Evolutionary conservation across 129 eudicot genomes (phyloP).

Genomic region (Arctium minus): DNA sequence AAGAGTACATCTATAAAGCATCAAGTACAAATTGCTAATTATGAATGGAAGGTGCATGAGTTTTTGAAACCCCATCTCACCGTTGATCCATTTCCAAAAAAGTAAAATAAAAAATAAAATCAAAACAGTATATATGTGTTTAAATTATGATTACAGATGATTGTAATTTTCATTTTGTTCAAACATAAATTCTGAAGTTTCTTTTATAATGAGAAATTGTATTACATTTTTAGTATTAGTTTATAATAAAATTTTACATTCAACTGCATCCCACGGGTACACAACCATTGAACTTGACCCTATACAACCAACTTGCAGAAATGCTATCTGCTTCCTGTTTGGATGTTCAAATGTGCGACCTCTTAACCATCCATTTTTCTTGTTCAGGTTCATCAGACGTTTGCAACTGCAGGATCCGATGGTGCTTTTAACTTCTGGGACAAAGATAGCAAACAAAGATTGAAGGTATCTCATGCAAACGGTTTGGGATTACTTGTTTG

Average conservation of each 20-base stretch:
- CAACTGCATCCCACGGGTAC: too few relatives aligned
- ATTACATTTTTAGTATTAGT: neutral
- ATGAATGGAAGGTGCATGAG: neutral
- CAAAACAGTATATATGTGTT: neutral
- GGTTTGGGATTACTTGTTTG: neutral
- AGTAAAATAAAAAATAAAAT: too few relatives aligned
- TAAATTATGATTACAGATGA: neutral
- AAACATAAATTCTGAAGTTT: neutral
- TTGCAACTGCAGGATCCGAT: slow-evolving; percentile 98
- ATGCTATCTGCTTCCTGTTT: neutral
- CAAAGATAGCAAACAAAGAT: slow-evolving; percentile 95
- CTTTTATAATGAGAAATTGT: neutral
- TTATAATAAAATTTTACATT: neutral
- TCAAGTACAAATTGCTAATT: neutral
- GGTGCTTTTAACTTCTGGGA: slow-evolving; percentile 96
- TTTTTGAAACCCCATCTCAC: too few relatives aligned
- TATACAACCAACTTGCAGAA: neutral
- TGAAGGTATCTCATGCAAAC: slow-evolving; percentile 50
- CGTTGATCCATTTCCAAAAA: too few relatives aligned
- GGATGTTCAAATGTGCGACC: neutral
- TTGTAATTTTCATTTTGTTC: neutral
- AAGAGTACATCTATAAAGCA: neutral
- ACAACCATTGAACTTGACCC: slow-evolving; percentile 3
- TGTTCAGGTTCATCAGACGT: slow-evolving; percentile 75
- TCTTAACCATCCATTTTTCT: neutral